Evolutionary conservation across 129 eudicot species (phyloP), one percentile per base, ranked within the genome.

Genomic region (Artemisia argyi): DNA sequence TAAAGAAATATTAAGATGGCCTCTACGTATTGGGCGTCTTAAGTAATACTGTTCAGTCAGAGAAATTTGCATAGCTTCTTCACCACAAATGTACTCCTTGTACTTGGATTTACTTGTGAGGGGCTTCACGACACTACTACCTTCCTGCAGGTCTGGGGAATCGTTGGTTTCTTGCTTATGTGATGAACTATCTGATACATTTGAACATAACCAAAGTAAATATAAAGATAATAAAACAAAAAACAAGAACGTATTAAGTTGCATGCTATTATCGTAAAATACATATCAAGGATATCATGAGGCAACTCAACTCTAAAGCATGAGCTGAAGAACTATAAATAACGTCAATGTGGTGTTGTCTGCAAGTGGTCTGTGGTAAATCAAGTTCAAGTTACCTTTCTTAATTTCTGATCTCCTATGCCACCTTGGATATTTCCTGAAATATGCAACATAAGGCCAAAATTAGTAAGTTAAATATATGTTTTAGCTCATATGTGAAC

Each of bases 1-100:
- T 67, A 78, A 84, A 81, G 99, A 94, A 42, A 94, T 83, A 83
- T 94, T 94, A 51, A 94, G 86, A 80, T 86, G 99, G 61, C 99
- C 99, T 79, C 99, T 85, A 55, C 99, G 99, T 73, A 94, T 88
- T 22, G 99, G 99, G 59, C 96, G 87, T n/a, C 97, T 84, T 77
- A 94, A 69, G 85, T 93, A 85, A 83, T 94, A 94, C 20, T 97
- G 97, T 81, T 94, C 97, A 75, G 80, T 76, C 12, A 96, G 97
- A 19, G 97, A 84, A 49, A 90, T 90, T 86, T 78, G 81, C 73
- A 90, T 78, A 78, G 99, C 97, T 86, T 94, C 99, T 74, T 94
- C 99, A 66, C 99, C 97, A 74, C 69, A 88, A n/a, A 94, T 85
- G 67, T 69, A 82, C 83, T 90, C 99, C 65, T 81, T 86, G 72